Evolutionary conservation across 345 rosid species (phyloP), one percentile per base, ranked within the genome.

Genomic region (Ceriops tagal): DNA sequence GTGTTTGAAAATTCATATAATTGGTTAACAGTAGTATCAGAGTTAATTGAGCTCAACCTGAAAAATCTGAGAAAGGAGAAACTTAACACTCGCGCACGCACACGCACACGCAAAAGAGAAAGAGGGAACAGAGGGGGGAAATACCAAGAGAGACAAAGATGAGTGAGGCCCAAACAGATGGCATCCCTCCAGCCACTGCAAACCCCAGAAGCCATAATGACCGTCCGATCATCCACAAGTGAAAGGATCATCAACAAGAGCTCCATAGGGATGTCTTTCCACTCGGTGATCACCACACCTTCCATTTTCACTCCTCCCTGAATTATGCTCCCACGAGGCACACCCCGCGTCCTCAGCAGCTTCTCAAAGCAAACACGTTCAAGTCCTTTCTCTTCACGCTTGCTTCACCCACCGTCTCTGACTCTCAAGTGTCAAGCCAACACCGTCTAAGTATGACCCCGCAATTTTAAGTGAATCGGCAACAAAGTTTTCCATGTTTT

Each of bases 171-270:
- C 75, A 88, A 73, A 64, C 86, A 78, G 53, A 93, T 77, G 5
- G 93, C 89, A 75, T 93, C 98, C 77, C 96, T 89, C 97, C 98
- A 93, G 10, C 96, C 97, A 63, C 75, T 61, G 39, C 97, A 93
- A 76, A 93, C 98, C 72, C 87, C 93, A 71, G 96, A 89, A 77
- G 96, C 97, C 75, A 79, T 70, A 52, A 93, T 84, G n/a, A 84
- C 79, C 0, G 83, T 88, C 57, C 88, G 90, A 78, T 91, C 97
- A 77, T 83, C 85, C 8, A 86, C 90, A 43, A 91, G 92, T 0
- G 97, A 87, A 65, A 89, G 73, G 53, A 93, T 86, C 74, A 90
- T 75, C 75, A 88, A 70, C 65, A 93, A 67, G 27, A 93, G 84
- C 83, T 93, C 98, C 80, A 86, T 79, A 7, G 96, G 98, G 46